Evolutionary conservation across 345 rosid species (phyloP).

Genomic region (Hibiscus syriacus): DNA sequence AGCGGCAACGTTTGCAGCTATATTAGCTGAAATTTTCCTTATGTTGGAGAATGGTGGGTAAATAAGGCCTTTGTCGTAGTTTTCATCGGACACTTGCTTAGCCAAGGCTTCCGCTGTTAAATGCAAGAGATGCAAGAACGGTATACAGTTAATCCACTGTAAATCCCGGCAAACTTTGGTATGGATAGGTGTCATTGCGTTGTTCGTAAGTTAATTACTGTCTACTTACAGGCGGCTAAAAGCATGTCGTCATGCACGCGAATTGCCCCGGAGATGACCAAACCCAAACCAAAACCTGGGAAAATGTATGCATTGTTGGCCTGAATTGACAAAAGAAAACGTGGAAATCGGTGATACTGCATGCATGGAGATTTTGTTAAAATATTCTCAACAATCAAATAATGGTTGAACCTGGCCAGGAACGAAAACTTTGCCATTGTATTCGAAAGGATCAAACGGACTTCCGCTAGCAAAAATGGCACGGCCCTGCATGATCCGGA

Average conservation of each 20-base stretch:
- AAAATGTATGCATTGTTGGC: constrained; percentile 90
- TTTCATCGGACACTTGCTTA: constrained; percentile 57
- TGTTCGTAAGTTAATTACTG: background rate
- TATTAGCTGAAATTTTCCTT: constrained; percentile 75
- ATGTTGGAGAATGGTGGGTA: constrained; percentile 78
- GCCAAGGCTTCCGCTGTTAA: constrained; percentile 78
- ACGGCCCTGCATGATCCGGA: constrained; percentile 52
- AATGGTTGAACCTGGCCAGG: constrained; percentile 74
- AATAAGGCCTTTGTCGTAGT: constrained; percentile 68
- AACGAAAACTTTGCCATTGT: constrained; percentile 54
- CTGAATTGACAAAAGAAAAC: constrained; percentile 25
- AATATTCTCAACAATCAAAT: background rate
- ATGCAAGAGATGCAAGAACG: constrained; percentile 1
- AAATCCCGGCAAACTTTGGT: background rate
- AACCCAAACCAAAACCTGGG: constrained; percentile 87
- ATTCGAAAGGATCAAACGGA: constrained; percentile 85
- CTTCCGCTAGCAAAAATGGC: constrained; percentile 97
- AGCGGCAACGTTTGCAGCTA: constrained; percentile 84
- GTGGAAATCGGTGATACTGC: constrained; percentile 2
- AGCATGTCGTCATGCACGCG: constrained; percentile 84
- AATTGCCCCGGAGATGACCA: constrained; percentile 80
- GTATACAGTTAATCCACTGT: background rate
- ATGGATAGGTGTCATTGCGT: background rate
- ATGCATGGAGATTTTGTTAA: background rate
- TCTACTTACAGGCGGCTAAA: constrained; percentile 69